phyloP scores from a whole-genome alignment of 1,139 yeast species.

The Kazachstania sp. region DNA sequence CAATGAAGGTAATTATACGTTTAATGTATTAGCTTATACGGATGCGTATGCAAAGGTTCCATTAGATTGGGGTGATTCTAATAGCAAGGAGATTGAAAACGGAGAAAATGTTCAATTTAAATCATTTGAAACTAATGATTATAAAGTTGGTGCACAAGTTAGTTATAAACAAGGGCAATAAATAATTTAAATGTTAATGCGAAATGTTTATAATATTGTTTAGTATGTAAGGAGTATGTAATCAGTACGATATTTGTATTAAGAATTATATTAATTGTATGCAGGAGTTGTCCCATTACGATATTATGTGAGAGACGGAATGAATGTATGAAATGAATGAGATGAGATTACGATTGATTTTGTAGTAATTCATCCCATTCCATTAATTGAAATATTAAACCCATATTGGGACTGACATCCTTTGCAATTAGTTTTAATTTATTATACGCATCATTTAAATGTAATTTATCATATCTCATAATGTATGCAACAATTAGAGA shows the following conservation, averaged over 20 bases:
- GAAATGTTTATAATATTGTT: not conserved
- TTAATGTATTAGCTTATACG: constrained; percentile 80
- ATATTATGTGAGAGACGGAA: not conserved
- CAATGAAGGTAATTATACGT: constrained; percentile 58
- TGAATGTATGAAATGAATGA: not conserved
- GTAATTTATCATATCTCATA: constrained; percentile 53
- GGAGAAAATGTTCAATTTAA: constrained; percentile 60
- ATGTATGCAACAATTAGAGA: constrained; percentile 78
- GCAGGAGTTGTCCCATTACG: not conserved
- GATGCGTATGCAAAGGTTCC: constrained; percentile 68
- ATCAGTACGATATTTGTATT: not conserved
- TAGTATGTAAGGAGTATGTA: no score
- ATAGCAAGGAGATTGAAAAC: constrained; percentile 48
- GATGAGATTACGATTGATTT: not conserved
- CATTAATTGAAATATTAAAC: constrained; percentile 39
- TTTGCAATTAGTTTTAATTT: constrained; percentile 56
- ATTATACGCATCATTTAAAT: constrained; percentile 73
- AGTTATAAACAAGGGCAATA: constrained; percentile 41
- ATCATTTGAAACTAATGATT: constrained; percentile 59
- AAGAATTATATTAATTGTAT: no score
- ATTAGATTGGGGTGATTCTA: constrained; percentile 80
- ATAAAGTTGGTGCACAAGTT: constrained; percentile 68
- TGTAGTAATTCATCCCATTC: not conserved
- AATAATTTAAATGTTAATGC: constrained; percentile 2
- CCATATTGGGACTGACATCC: constrained; percentile 85